phyloP scores from a whole-genome alignment of 805 yeast genomes.

The Candida parachauliodes region DNA sequence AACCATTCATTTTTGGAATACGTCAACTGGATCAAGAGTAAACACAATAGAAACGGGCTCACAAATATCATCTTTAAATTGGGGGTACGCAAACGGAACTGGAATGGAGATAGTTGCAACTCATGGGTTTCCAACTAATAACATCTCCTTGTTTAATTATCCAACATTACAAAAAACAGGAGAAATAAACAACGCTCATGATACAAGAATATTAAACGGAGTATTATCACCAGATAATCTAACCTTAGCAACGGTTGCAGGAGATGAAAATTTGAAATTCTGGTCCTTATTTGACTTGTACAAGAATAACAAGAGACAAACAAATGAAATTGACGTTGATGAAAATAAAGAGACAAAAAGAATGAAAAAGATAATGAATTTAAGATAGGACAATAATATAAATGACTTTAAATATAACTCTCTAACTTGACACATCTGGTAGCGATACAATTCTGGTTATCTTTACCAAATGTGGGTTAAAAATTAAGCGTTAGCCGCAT shows the following conservation, averaged over 20 bases:
- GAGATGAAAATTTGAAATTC: conserved; percentile 93
- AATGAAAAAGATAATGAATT: conserved; percentile 24
- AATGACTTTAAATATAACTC: too few relatives aligned
- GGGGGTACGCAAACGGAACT: conserved; percentile 79
- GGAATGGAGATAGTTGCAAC: conserved; percentile 86
- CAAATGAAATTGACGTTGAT: conserved; percentile 13
- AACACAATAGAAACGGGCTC: conserved; percentile 89
- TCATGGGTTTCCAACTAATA: conserved; percentile 89
- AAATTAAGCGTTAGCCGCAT: not conserved
- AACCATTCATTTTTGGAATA: conserved; percentile 91
- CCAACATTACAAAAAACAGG: conserved; percentile 86
- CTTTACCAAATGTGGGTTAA: not conserved
- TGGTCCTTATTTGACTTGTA: conserved; percentile 79
- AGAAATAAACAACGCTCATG: conserved; percentile 83
- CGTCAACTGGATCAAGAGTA: conserved; percentile 81
- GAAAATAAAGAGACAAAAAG: conserved; percentile 17
- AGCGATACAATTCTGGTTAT: not conserved
- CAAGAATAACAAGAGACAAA: conserved; percentile 21
- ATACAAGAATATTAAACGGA: conserved; percentile 78
- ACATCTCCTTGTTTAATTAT: conserved; percentile 77
- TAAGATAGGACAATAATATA: conserved; percentile 13
- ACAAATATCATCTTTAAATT: conserved; percentile 87
- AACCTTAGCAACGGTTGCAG: conserved; percentile 90
- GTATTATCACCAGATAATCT: conserved; percentile 87
- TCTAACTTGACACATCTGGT: too few relatives aligned